Evolutionary conservation across 441 rosid genomes (phyloP), one percentile per base, ranked within the genome.

Genomic region (Kokia cookei): DNA sequence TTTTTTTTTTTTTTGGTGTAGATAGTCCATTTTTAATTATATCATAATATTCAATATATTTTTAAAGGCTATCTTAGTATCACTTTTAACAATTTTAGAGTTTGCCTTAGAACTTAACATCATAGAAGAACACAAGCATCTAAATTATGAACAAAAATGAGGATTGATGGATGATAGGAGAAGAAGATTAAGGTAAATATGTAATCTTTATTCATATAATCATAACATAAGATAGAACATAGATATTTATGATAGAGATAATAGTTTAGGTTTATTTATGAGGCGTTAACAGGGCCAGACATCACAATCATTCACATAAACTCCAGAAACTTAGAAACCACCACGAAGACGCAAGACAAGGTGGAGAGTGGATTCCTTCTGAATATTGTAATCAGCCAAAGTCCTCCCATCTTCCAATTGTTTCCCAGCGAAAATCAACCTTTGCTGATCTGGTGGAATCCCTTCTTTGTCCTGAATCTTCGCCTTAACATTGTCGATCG

Each of bases 381-480:
- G 84, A 19, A 83, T 83, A 13, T 83, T 83, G 77, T 83, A 83
- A 4, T 83, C 86, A 5, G 85, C 85, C 14, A 82, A n/a, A 0
- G 85, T 82, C 0, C 85, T 75, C 2, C 85, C 85, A 1, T 82
- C 85, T 15, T 82, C 85, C 0, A 82, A 70, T 7, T 82, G 85
- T 65, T 82, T 82, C 0, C 83, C 83, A 45, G 85, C 85, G 8
- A 82, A 82, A 75, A 82, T 82, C 45, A 82, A 37, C 3, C 85
- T 17, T 53, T 82, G 85, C n/a, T 58, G 63, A 58, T 58, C 63
- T 11, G 63, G 63, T 14, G 63, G 63, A 26, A 58, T 58, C 37
- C 63, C 63, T 27, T 58, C 92, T 78, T 88, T 88, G 60, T 88
- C 92, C 48, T 88, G 92, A 42, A 88, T 88, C 66, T 88, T 88